phyloP scores from a whole-genome alignment of 2,329 filamentous ascomycete genomes.

The Neofusicoccum ribis region DNA sequence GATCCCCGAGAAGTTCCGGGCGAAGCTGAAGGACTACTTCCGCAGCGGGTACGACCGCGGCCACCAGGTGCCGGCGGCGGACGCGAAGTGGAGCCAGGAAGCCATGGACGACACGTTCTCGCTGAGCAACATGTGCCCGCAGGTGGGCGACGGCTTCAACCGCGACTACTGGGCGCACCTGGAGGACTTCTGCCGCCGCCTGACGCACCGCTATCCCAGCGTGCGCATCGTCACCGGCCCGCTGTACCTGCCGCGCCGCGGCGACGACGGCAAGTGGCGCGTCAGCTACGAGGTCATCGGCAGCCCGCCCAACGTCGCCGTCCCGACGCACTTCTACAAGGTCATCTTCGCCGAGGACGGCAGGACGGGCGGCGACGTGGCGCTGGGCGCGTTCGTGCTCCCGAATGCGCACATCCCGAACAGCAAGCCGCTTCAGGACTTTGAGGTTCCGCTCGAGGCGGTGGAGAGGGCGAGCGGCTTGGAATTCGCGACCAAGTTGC shows the following conservation, averaged over 20 bases:
- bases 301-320: constrained; percentile 86
- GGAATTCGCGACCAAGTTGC: constrained; percentile 83
- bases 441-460: constrained; percentile 91
- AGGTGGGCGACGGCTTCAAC: constrained; percentile 98
- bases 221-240: constrained; percentile 93
- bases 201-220: constrained; percentile 78
- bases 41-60: constrained; percentile 93
- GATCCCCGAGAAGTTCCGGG: constrained; percentile 85
- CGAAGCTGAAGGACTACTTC: constrained; percentile 89
- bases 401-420: constrained; percentile 90
- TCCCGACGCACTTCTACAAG: constrained; percentile 99
- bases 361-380: constrained; percentile 63
- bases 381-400: constrained; percentile 89
- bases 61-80: constrained; percentile 94
- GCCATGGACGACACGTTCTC: constrained; percentile 96
- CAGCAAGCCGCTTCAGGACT: constrained; percentile 81
- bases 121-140: constrained; percentile 95
- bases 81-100: constrained; percentile 90
- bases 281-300: constrained; percentile 96
- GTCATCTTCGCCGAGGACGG: constrained; percentile 95
- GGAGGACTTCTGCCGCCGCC: constrained; percentile 89
- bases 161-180: constrained; percentile 99
- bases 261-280: constrained; percentile 92
- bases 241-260: constrained; percentile 83
- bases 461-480: constrained; percentile 90